phyloP scores from a whole-genome alignment of 768 basidiomycete genomes.

The Pleurotus eryngii region DNA sequence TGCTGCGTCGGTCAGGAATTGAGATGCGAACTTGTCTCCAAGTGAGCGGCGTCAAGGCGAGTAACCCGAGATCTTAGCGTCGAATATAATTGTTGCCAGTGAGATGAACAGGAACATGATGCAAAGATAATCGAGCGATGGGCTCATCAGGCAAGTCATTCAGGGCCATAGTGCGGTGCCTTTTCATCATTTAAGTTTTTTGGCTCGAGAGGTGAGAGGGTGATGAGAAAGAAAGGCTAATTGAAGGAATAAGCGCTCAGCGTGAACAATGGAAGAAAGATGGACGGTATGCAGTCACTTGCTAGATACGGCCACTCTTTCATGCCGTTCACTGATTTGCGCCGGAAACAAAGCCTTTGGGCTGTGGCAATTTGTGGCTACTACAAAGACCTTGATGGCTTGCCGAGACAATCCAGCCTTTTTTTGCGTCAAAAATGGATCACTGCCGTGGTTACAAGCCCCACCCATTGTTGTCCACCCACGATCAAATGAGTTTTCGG shows the following conservation, averaged over 20 bases:
- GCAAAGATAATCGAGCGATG: too few species aligned
- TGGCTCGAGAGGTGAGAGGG: too few species aligned
- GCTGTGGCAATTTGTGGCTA: not conserved
- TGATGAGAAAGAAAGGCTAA: not conserved
- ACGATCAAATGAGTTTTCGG: not conserved
- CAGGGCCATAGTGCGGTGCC: too few species aligned
- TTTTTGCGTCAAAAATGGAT: not conserved
- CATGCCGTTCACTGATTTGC: not conserved
- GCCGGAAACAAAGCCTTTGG: not conserved
- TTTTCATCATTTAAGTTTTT: too few species aligned
- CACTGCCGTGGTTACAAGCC: not conserved
- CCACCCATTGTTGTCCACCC: conserved; percentile 7
- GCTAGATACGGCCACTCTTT: not conserved
- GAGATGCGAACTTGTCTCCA: too few species aligned
- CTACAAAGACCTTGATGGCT: conserved; percentile 1
- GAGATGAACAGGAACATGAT: too few species aligned
- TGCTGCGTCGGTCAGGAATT: too few species aligned
- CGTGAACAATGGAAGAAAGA: not conserved
- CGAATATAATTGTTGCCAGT: too few species aligned
- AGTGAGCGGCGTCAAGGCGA: too few species aligned
- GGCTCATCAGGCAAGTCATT: too few species aligned
- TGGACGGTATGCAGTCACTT: not conserved
- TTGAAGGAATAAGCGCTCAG: not conserved
- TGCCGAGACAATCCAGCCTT: conserved; percentile 2
- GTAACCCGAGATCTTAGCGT: too few species aligned